A percentile compares a stretch with the other conserved stretches of the same genome.
These are phyloP conservation scores for Sparassis latifolia DNA, from an alignment of 1,284 basidiomycete species.

Conservation along the genomic window DNA sequence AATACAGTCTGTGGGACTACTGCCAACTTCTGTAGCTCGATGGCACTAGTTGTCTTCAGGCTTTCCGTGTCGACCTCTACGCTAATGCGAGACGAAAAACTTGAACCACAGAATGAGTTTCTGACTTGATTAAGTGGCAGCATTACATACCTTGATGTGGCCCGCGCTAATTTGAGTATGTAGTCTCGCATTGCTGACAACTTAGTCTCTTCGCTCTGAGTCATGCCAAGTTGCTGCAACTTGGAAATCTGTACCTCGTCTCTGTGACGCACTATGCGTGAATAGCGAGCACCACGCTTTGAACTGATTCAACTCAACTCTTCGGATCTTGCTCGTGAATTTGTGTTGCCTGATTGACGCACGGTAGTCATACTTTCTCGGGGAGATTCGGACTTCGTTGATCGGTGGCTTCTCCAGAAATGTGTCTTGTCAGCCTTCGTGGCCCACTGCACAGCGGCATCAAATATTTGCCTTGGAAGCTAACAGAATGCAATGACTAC, in stretches of 20 bases:
- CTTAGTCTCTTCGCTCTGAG: conserved; percentile 71
- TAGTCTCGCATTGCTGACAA: conserved; percentile 83
- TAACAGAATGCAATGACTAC: conserved; percentile 21
- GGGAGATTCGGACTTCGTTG: conserved; percentile 54
- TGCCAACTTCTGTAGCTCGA: conserved; percentile 77
- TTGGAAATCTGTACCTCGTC: conserved; percentile 71
- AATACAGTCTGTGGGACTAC: conserved; percentile 97
- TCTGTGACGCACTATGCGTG: conserved; percentile 31
- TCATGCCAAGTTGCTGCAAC: conserved; percentile 81
- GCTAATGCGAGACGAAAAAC: conserved; percentile 57
- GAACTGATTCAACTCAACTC: conserved; percentile 41
- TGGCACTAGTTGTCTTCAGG: conserved; percentile 58
- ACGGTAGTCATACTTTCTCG: conserved; percentile 62
- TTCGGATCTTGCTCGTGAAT: conserved; percentile 56
- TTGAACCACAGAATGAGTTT: conserved; percentile 17
- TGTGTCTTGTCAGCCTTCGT: conserved; percentile 68
- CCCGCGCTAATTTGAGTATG: conserved; percentile 76
- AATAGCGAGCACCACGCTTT: not conserved
- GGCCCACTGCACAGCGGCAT: conserved; percentile 85
- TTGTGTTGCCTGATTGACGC: conserved; percentile 41
- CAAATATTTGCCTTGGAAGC: conserved; percentile 78
- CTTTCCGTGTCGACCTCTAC: conserved; percentile 57
- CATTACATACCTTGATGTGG: conserved; percentile 46
- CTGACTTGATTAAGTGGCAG: not conserved
- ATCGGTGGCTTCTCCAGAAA: conserved; percentile 66